Conservation (phyloP, 108 stramenopile species). For the Cyclotella kingstonii region DNA sequence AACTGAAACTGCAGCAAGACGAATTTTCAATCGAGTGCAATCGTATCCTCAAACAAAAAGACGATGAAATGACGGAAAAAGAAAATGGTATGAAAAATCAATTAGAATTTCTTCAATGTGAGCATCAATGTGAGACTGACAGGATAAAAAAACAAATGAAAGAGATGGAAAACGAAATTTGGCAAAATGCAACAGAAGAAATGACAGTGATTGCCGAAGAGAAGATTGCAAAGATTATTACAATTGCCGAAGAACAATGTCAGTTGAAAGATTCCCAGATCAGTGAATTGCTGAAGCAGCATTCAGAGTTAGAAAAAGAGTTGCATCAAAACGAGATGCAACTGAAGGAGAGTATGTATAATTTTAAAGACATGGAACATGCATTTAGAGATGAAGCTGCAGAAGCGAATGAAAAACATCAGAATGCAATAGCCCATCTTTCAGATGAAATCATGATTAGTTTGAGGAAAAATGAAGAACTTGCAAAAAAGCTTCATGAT, state of each 20-base stretch:
- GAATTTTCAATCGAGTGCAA: slow-evolving; percentile 41
- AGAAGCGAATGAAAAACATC: slow-evolving; percentile 4
- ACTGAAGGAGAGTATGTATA: neutral
- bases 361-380: slow-evolving; percentile 3
- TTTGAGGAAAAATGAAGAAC: slow-evolving; percentile 6
- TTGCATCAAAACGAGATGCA: slow-evolving; percentile 12
- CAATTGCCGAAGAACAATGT: slow-evolving; percentile 17
- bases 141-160: slow-evolving; percentile 7
- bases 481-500: neutral
- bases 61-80: slow-evolving; percentile 12
- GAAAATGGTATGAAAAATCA: neutral
- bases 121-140: slow-evolving; percentile 8
- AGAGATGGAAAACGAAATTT: slow-evolving; percentile 6
- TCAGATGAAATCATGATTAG: neutral
- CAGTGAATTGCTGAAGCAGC: too few species aligned
- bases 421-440: slow-evolving; percentile 5
- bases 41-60: slow-evolving; percentile 32
- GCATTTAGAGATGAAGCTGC: slow-evolving; percentile 1
- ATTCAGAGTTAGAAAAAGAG: slow-evolving; percentile 6
- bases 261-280: slow-evolving; percentile 14
- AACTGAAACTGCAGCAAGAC: slow-evolving; percentile 15
- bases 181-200: slow-evolving; percentile 15
- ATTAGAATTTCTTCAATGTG: neutral
- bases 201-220: neutral
- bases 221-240: slow-evolving; percentile 4